These are phyloP conservation scores for Cladosporium velox DNA, from an alignment of 2,329 filamentous ascomycete genomes.

Conservation along the genomic window DNA sequence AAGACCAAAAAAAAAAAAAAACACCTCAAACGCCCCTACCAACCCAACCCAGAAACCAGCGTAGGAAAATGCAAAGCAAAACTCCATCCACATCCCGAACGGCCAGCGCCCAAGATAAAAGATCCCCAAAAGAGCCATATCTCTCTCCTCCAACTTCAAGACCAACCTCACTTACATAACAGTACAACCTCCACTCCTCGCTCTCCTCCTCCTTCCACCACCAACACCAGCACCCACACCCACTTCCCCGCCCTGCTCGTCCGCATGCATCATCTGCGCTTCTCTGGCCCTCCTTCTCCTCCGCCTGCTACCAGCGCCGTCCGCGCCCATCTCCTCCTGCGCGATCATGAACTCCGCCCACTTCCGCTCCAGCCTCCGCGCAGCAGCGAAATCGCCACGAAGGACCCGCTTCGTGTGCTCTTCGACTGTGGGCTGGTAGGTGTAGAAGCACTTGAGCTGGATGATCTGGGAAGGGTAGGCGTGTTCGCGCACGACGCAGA, in stretches of 20 bases:
- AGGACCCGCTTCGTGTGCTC: constrained; percentile 88
- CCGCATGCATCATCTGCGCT: constrained; percentile 75
- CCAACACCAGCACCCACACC: constrained; percentile 35
- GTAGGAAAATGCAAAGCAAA: not conserved
- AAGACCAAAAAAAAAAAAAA: not conserved
- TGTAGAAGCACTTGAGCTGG: constrained; percentile 88
- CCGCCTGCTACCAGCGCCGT: constrained; percentile 66
- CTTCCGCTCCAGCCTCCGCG: constrained; percentile 78
- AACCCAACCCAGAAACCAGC: not conserved
- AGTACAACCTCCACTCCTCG: constrained; percentile 51
- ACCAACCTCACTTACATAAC: constrained; percentile 46
- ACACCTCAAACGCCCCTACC: not conserved
- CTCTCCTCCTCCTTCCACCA: constrained; percentile 47
- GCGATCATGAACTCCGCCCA: constrained; percentile 96
- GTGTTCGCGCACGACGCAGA: constrained; percentile 37
- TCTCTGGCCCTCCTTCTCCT: constrained; percentile 77
- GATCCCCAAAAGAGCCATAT: not conserved
- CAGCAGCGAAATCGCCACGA: constrained; percentile 71
- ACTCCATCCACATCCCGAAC: not conserved
- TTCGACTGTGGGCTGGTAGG: constrained; percentile 91
- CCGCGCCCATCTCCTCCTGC: constrained; percentile 76
- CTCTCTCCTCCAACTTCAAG: not conserved
- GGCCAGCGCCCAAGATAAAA: constrained; percentile 4
- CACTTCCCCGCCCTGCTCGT: constrained; percentile 68
- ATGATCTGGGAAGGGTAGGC: constrained; percentile 78